phyloP scores from a whole-genome alignment of 2,329 filamentous ascomycete species.

The Cylindrodendrum hubeiense region DNA sequence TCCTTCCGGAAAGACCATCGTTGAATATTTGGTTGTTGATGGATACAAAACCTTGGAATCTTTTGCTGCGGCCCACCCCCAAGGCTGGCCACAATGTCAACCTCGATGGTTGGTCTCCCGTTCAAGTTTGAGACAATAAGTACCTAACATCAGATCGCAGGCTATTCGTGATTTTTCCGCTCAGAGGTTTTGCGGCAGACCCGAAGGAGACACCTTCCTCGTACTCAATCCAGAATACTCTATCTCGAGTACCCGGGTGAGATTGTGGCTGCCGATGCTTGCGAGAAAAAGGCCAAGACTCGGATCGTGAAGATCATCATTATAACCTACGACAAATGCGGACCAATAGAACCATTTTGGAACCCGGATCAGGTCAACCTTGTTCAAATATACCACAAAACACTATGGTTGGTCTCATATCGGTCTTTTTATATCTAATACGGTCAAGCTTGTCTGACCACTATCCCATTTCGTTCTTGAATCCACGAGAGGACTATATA shows the following conservation, averaged over 20 bases:
- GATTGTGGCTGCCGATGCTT: neutral
- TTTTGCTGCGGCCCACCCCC: constrained; percentile 36
- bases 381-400: no score
- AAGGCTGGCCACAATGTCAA: constrained; percentile 39
- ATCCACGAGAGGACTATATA: neutral
- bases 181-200: constrained; percentile 26
- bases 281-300: neutral
- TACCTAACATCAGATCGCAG: constrained; percentile 26
- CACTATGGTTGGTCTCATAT: neutral
- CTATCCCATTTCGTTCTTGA: constrained; percentile 15
- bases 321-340: neutral
- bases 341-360: constrained; percentile 24
- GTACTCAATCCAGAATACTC: constrained; percentile 43
- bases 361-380: neutral
- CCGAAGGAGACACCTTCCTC: constrained; percentile 42
- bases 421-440: neutral
- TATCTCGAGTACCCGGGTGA: constrained; percentile 21
- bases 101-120: constrained; percentile 39
- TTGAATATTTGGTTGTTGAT: constrained; percentile 25
- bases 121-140: neutral
- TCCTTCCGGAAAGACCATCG: constrained; percentile 25
- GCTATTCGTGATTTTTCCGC: constrained; percentile 45
- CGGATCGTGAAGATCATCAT: neutral
- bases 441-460: constrained; percentile 24
- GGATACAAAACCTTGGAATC: constrained; percentile 41